Percentiles rank a stretch among this genome's conserved stretches.
Evolutionary conservation across 805 yeast genomes (phyloP).

Genomic region (Candida xiaguanensis): DNA sequence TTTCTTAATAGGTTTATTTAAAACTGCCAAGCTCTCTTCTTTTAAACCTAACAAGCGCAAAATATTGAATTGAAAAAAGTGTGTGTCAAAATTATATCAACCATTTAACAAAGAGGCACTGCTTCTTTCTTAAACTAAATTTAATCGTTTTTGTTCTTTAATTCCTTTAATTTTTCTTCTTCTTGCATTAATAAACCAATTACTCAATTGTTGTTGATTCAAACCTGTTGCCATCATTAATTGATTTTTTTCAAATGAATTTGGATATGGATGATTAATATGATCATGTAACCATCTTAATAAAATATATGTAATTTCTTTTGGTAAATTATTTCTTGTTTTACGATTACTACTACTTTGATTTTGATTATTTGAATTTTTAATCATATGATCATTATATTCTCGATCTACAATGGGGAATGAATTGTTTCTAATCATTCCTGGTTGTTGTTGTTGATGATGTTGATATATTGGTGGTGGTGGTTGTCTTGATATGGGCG

Average conservation of each 20-base stretch:
- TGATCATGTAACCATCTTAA: conserved; percentile 74
- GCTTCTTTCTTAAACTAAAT: conserved; percentile 5
- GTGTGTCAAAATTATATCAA: too few relatives aligned
- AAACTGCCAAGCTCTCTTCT: not conserved
- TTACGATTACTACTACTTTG: conserved; percentile 20
- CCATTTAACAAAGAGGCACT: too few relatives aligned
- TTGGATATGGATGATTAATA: conserved; percentile 79
- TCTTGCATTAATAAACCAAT: conserved; percentile 88
- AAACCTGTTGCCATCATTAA: conserved; percentile 70
- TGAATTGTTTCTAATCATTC: conserved; percentile 2
- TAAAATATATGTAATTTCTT: conserved; percentile 68
- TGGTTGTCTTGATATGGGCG: conserved; percentile 3
- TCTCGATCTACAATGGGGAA: conserved; percentile 3
- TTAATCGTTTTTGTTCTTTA: conserved; percentile 32
- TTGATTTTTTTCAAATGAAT: conserved; percentile 69
- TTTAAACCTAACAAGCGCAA: too few relatives aligned
- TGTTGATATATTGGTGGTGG: not conserved
- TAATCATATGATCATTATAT: not conserved
- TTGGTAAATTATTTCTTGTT: conserved; percentile 71
- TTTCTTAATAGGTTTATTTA: too few relatives aligned
- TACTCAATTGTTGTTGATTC: conserved; percentile 75
- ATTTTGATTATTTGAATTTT: not conserved
- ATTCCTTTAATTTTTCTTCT: conserved; percentile 61
- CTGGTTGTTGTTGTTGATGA: conserved; percentile 2
- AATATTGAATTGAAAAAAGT: too few relatives aligned